Percentiles rank a stretch among this genome's conserved stretches.
phyloP scores from a whole-genome alignment of 495 filamentous ascomycete species.

The Coniosporium apollinis region DNA sequence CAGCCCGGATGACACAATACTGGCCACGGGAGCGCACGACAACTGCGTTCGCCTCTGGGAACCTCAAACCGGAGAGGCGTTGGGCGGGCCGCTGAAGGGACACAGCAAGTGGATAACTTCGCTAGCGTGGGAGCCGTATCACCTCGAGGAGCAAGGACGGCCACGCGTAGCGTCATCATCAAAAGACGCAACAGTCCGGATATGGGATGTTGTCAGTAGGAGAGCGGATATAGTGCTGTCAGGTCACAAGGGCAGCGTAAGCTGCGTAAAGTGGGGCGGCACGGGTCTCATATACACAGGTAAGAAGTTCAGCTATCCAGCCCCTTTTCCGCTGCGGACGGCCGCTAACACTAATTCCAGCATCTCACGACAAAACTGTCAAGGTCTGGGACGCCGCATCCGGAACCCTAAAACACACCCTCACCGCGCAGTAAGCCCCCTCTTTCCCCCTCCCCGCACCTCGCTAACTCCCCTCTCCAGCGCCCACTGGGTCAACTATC shows the following conservation, averaged over 20 bases:
- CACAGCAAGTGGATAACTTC: conserved; percentile 84
- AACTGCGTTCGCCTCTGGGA: conserved; percentile 86
- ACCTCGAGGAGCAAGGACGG: conserved; percentile 55
- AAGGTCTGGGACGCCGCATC: conserved; percentile 76
- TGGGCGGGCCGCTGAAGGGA: conserved; percentile 67
- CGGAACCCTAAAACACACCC: conserved; percentile 60
- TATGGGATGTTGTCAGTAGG: conserved; percentile 72
- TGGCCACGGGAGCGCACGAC: conserved; percentile 91
- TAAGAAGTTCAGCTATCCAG: too few species aligned
- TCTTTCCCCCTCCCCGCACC: too few species aligned
- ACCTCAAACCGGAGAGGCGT: conserved; percentile 56
- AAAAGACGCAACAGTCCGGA: conserved; percentile 75
- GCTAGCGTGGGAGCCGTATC: conserved; percentile 89
- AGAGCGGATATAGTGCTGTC: conserved; percentile 65
- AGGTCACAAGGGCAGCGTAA: conserved; percentile 76
- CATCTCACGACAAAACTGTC: conserved; percentile 85
- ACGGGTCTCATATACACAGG: conserved; percentile 71
- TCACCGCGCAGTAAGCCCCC: conserved; percentile 74
- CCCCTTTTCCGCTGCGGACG: too few species aligned
- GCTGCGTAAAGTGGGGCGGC: conserved; percentile 90
- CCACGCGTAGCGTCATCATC: conserved; percentile 73
- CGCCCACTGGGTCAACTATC: conserved; percentile 91
- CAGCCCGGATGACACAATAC: conserved; percentile 62
- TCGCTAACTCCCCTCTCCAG: too few species aligned
- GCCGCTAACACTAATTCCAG: too few species aligned